Evolutionary conservation across 1,284 basidiomycete species (phyloP).

Genomic region (Irpex sp.): DNA sequence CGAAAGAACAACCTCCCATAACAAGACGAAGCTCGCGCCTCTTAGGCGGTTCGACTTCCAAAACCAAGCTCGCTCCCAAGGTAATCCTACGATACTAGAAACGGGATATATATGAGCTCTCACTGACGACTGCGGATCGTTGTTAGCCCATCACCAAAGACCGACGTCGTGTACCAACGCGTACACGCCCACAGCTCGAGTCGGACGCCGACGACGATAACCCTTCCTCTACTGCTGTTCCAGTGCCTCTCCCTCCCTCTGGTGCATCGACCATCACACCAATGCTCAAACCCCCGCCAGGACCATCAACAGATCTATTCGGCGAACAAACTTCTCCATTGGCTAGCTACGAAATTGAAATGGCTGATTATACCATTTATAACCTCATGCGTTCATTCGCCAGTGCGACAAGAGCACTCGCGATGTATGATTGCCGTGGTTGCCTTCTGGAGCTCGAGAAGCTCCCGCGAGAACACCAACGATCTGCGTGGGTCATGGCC

Average conservation of each 20-base stretch:
- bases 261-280: conserved; percentile 42
- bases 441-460: conserved; percentile 75
- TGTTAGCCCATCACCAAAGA: conserved; percentile 43
- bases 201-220: conserved; percentile 72
- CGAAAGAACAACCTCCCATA: conserved; percentile 35
- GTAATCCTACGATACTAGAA: conserved; percentile 7
- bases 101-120: background rate
- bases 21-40: conserved; percentile 70
- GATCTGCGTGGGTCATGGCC: conserved; percentile 73
- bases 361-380: conserved; percentile 82
- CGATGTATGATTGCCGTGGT: conserved; percentile 70
- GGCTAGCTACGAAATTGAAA: conserved; percentile 49
- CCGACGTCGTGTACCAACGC: conserved; percentile 49
- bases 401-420: conserved; percentile 67
- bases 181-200: conserved; percentile 57
- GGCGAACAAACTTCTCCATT: background rate
- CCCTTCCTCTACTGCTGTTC: conserved; percentile 54
- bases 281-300: background rate
- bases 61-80: conserved; percentile 20
- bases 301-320: conserved; percentile 16
- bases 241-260: conserved; percentile 48
- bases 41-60: conserved; percentile 43
- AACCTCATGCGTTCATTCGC: conserved; percentile 81
- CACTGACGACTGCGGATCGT: conserved; percentile 2
- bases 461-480: conserved; percentile 74